phyloP scores from a whole-genome alignment of 768 basidiomycete genomes.

The Tulasnella sp. region DNA sequence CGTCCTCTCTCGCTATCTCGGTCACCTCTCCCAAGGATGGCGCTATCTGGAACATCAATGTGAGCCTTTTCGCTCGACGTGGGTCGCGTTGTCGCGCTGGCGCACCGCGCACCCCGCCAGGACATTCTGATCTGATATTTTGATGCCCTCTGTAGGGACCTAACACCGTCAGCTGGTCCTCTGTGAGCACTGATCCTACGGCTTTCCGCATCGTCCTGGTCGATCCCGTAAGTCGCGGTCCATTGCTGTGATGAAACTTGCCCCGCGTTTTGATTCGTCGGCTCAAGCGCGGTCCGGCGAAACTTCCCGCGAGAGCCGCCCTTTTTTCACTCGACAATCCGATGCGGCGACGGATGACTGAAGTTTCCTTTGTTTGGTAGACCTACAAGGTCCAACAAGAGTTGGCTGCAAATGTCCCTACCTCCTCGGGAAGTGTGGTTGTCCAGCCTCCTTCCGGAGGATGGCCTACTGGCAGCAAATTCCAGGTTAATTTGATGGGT shows the following conservation, averaged over 20 bases:
- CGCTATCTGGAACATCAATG: not conserved
- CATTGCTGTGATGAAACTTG: too few species aligned
- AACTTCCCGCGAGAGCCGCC: too few species aligned
- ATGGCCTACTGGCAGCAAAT: conserved; percentile 1
- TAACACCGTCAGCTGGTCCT: conserved; percentile 10
- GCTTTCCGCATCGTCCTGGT: not conserved
- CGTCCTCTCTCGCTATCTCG: not conserved
- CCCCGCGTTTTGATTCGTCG: not conserved
- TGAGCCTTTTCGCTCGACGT: not conserved
- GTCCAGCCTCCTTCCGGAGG: conserved; percentile 1
- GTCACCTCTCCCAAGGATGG: not conserved
- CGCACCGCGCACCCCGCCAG: not conserved
- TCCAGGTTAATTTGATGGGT: conserved; percentile 1
- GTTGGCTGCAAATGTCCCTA: not conserved
- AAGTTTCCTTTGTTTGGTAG: not conserved
- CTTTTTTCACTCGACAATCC: not conserved
- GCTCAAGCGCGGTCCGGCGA: not conserved
- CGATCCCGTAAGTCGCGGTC: conserved; percentile 1
- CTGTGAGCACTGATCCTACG: conserved; percentile 8
- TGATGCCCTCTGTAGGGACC: not conserved
- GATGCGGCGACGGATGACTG: not conserved
- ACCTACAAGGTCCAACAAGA: not conserved
- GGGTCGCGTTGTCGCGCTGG: not conserved
- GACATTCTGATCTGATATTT: not conserved
- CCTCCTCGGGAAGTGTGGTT: not conserved